Conservation (phyloP, 495 filamentous ascomycete genomes). For the Penicillium arizonense region DNA sequence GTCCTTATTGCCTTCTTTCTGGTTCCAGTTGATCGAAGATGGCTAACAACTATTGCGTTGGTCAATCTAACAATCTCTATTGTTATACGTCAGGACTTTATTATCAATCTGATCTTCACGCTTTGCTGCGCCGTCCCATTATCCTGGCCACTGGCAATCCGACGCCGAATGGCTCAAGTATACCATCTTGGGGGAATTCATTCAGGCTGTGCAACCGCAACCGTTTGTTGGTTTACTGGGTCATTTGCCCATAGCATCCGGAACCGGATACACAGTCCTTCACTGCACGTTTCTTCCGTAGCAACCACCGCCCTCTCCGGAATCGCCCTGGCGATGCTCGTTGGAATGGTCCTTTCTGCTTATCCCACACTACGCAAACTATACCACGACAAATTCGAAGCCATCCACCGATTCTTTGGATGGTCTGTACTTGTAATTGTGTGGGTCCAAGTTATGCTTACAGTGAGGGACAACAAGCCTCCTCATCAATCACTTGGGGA, state of each 20-base stretch:
- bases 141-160: slow-evolving; percentile 51
- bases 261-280: neutral
- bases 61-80: slow-evolving; percentile 42
- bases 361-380: slow-evolving; percentile 13
- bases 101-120: slow-evolving; percentile 59
- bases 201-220: slow-evolving; percentile 52
- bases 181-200: slow-evolving; percentile 63
- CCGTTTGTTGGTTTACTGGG: slow-evolving; percentile 36
- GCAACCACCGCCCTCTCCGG: neutral
- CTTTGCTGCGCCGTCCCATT: slow-evolving; percentile 47
- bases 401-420: slow-evolving; percentile 34
- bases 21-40: slow-evolving; percentile 2
- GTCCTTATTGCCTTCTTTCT: slow-evolving; percentile 5
- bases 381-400: slow-evolving; percentile 38
- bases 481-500: neutral
- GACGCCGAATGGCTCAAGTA: slow-evolving; percentile 55
- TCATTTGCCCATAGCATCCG: slow-evolving; percentile 10
- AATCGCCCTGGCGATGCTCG: slow-evolving; percentile 5
- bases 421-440: slow-evolving; percentile 38
- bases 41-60: slow-evolving; percentile 8
- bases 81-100: slow-evolving; percentile 48
- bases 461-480: neutral
- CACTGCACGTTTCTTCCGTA: neutral
- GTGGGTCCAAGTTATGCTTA: neutral
- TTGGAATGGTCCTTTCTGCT: slow-evolving; percentile 17